Evolutionary conservation across 2,329 filamentous ascomycete species (phyloP).

Genomic region (Cryphonectria parasitica): DNA sequence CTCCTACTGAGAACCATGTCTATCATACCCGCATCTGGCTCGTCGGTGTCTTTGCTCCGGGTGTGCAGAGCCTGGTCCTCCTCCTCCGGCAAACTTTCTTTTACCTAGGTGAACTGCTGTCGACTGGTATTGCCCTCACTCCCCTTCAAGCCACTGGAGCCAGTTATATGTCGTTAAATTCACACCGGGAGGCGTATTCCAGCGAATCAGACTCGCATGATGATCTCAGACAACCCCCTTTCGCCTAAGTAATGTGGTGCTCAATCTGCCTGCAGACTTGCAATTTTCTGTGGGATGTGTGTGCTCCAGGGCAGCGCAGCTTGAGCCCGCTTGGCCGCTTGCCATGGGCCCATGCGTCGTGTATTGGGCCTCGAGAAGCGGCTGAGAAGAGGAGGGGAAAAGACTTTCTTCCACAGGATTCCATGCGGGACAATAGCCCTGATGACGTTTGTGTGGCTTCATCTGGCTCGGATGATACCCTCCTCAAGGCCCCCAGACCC

Average conservation of each 20-base stretch:
- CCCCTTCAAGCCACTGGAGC: background rate
- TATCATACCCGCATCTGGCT: background rate
- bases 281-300: background rate
- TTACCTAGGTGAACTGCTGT: too few relatives aligned
- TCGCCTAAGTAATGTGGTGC: slow-evolving; percentile 1
- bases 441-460: slow-evolving; percentile 18
- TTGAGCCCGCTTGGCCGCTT: background rate
- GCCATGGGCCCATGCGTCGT: background rate
- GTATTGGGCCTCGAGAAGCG: background rate
- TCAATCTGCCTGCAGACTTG: background rate
- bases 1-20: background rate
- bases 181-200: background rate
- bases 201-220: background rate
- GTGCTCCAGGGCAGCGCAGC: too few relatives aligned
- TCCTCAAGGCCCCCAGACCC: slow-evolving; percentile 14
- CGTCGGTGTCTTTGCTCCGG: background rate
- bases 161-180: background rate
- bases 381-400: background rate
- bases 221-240: background rate
- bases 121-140: background rate
- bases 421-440: slow-evolving; percentile 4
- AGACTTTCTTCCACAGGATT: background rate
- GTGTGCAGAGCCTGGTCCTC: background rate
- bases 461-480: slow-evolving; percentile 9
- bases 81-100: background rate